Base-by-base conservation (phyloP, 2,329 filamentous ascomycete genomes). In the Fusarium tuaranense region DNA sequence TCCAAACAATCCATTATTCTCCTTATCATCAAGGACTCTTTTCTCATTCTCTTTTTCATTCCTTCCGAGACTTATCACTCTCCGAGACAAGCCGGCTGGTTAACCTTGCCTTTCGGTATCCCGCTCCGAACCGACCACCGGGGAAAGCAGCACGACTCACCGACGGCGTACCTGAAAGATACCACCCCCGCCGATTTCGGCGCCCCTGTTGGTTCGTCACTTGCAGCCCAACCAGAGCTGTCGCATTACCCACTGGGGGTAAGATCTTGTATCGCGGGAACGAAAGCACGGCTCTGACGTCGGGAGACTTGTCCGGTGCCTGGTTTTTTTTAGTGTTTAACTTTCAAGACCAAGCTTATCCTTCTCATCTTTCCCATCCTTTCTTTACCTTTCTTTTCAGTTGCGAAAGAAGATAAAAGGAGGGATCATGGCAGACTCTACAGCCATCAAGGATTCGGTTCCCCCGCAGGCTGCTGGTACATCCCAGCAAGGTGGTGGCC, bases 381-480 rank as follows among this genome's bases (percentile, higher is more conserved):
- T 32, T 9, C 51, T 32, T 20, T 22, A 22, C 22, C 9, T 25
- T 8, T 53, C 14, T 51, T 48, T 16, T 39, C 12, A 22, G 20
- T n/a, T 18, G 16, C 7, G 7, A 16, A 7, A 2, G 12, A n/a
- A 6, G 27, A 8, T 16, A 10, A 5, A n/a, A 10, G 9, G 6
- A 6, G 20, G 34, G 25, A 25, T 12, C 22, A 63, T 63, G 60
- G 25, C 32, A 36, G 44, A 63, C 20, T 25, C 25, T n/a, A 16
- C 51, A 61, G 32, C 18, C 48, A 8, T 57, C 30, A 58, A 27
- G 18, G 38, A 39, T 18, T 44, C 65, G 16, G 39, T 39, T 36
- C 73, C 75, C 39, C 73, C 75, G 67, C 75, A 75, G 13, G 63
- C 73, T 53, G 72, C 63, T 27, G 20, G n/a, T 10, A 18, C 63